phyloP scores from a whole-genome alignment of 2,329 filamentous ascomycete genomes.

The Metarhizium robertsii region DNA sequence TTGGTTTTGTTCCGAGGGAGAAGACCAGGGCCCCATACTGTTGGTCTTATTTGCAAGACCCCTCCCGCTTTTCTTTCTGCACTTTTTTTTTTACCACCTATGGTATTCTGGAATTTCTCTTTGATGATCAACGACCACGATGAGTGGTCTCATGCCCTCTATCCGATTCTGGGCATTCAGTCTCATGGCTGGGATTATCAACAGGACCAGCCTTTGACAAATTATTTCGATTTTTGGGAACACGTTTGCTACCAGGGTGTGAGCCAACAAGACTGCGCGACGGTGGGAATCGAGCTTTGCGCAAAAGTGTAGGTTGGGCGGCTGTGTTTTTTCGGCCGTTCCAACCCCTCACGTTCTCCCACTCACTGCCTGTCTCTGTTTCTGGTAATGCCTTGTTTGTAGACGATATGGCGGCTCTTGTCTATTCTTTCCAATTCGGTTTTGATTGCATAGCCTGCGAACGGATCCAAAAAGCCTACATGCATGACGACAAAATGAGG shows the following conservation, averaged over 20 bases:
- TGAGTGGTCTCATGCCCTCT: background rate
- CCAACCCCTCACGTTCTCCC: background rate
- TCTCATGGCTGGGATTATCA: background rate
- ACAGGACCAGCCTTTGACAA: background rate
- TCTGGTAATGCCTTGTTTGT: background rate
- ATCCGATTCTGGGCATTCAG: background rate
- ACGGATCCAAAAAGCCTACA: background rate
- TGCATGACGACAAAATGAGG: background rate
- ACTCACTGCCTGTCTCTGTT: background rate
- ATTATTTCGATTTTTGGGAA: background rate
- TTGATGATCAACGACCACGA: background rate
- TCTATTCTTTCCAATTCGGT: background rate
- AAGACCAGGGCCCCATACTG: background rate
- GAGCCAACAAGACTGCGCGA: background rate
- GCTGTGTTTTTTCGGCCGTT: background rate
- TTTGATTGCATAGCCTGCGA: conserved; percentile 3
- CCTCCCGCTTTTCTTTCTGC: background rate
- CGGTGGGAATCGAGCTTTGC: background rate
- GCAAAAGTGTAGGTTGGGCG: background rate
- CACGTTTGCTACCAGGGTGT: background rate
- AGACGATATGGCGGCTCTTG: background rate
- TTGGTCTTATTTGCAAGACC: background rate
- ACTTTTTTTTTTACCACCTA: background rate
- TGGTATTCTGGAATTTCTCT: background rate
- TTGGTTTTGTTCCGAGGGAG: background rate